Percentiles rank a stretch among this genome's conserved stretches.
These are phyloP conservation scores for Bruguiera hainesii DNA, from an alignment of 441 rosid genomes.

Conservation along the genomic window DNA sequence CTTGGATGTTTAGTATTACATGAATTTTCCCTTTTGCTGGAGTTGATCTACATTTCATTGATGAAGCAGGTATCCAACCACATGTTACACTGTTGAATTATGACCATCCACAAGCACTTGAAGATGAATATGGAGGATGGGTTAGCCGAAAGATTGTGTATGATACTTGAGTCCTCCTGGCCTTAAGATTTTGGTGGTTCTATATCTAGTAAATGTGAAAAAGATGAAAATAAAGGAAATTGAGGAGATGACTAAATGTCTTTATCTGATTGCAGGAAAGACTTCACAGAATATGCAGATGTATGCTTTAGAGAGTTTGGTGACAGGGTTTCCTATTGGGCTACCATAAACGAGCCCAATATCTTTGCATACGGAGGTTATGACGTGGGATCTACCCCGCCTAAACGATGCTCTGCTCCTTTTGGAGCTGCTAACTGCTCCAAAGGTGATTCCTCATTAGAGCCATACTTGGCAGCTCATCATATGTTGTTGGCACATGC, in stretches of 20 bases:
- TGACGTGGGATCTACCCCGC: slow-evolving; percentile 43
- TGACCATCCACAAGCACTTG: slow-evolving; percentile 68
- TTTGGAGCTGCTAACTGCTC: slow-evolving; percentile 35
- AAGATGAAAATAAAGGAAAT: too few species aligned
- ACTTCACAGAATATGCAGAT: slow-evolving; percentile 68
- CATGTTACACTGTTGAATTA: slow-evolving; percentile 54
- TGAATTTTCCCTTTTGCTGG: not conserved
- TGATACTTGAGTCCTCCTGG: not conserved
- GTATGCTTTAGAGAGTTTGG: slow-evolving; percentile 74
- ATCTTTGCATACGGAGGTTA: slow-evolving; percentile 37
- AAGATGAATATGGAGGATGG: slow-evolving; percentile 80
- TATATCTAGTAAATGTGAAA: not conserved
- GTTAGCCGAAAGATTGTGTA: slow-evolving; percentile 50
- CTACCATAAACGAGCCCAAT: slow-evolving; percentile 65
- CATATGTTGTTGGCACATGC: slow-evolving; percentile 68
- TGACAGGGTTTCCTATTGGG: slow-evolving; percentile 53
- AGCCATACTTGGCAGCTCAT: slow-evolving; percentile 66
- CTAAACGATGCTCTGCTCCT: slow-evolving; percentile 50
- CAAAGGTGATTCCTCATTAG: slow-evolving; percentile 58
- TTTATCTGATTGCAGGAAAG: slow-evolving; percentile 39
- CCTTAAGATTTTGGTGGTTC: not conserved
- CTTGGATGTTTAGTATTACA: not conserved
- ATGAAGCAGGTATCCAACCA: slow-evolving; percentile 54
- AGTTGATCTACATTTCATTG: not conserved
- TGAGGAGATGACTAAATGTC: not conserved